Evolutionary conservation across 2,329 filamentous ascomycete species (phyloP).

Genomic region (Alternaria conjuncta): DNA sequence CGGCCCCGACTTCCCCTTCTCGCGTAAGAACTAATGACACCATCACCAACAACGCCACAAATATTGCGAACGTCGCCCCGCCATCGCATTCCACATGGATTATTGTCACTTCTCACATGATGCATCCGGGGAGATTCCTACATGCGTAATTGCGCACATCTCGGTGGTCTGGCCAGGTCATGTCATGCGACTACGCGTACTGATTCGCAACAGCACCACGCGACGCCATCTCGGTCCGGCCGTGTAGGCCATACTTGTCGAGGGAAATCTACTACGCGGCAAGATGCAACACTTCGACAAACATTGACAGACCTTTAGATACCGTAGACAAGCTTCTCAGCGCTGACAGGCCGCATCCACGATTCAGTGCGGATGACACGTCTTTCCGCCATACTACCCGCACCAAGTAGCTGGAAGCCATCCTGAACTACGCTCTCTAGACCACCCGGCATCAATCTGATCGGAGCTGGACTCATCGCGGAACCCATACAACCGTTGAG

Average conservation of each 20-base stretch:
- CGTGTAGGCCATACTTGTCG: not conserved
- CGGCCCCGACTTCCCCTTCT: not conserved
- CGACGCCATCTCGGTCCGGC: not conserved
- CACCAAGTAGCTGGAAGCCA: conserved; percentile 23
- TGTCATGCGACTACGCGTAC: not conserved
- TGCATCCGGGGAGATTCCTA: not conserved
- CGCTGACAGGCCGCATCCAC: conserved; percentile 51
- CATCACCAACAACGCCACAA: not conserved
- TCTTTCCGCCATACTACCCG: conserved; percentile 32
- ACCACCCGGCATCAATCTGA: conserved; percentile 34
- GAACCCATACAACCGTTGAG: conserved; percentile 28
- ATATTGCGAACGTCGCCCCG: not conserved
- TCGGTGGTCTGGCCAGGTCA: not conserved
- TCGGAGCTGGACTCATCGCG: conserved; percentile 36
- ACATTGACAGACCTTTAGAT: conserved; percentile 1
- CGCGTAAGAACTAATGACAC: not conserved
- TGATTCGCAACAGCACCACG: too few relatives aligned
- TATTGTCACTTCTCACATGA: not conserved
- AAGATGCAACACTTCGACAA: not conserved
- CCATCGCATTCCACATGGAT: not conserved
- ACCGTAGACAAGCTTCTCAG: conserved; percentile 48
- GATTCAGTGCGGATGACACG: conserved; percentile 27
- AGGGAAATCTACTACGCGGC: not conserved
- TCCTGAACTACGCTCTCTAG: conserved; percentile 26
- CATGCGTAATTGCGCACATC: not conserved